Evolutionary conservation across 768 basidiomycete species (phyloP).

Genomic region (Tylopilus vinaceipallidus): DNA sequence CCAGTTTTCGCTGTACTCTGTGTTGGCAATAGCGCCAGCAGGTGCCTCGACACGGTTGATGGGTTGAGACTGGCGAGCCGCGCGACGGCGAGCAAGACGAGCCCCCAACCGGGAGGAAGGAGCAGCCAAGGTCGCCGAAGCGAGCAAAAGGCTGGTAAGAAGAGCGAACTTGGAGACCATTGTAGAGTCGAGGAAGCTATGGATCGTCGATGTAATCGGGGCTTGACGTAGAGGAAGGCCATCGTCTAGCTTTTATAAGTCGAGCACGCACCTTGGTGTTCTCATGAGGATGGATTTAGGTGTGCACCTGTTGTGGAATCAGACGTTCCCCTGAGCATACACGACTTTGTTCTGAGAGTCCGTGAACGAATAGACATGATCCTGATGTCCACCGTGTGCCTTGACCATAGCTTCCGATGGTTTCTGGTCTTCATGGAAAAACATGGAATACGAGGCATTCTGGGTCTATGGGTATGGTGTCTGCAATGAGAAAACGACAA

Average conservation of each 20-base stretch:
- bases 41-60: conserved; percentile 1
- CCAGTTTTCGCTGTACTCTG: conserved; percentile 19
- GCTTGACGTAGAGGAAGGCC: background rate
- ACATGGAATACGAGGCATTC: background rate
- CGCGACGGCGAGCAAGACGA: conserved; percentile 17
- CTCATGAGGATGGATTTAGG: background rate
- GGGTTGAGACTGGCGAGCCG: conserved; percentile 12
- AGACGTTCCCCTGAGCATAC: background rate
- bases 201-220: background rate
- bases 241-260: conserved; percentile 13
- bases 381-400: background rate
- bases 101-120: conserved; percentile 14
- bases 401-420: background rate
- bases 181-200: background rate
- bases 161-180: conserved; percentile 22
- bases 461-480: background rate
- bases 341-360: background rate
- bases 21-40: background rate
- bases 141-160: conserved; percentile 18
- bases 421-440: background rate
- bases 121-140: conserved; percentile 14
- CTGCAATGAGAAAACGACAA: conserved; percentile 1
- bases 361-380: background rate
- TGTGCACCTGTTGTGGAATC: background rate
- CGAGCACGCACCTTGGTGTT: background rate